phyloP scores from a whole-genome alignment of 2,329 filamentous ascomycete species.

The Colletotrichum cuscutae region DNA sequence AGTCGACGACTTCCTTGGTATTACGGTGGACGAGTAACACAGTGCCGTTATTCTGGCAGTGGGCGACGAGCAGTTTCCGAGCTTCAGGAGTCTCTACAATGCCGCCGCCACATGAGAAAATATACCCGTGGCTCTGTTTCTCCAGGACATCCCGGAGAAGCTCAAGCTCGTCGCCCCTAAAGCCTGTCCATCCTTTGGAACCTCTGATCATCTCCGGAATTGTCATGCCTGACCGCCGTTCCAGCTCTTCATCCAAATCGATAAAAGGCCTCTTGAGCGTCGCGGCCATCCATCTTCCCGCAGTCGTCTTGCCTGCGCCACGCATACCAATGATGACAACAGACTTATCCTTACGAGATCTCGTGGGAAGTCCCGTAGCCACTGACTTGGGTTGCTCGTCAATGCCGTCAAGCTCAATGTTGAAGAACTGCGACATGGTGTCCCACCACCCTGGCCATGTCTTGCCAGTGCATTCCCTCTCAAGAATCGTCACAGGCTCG shows the following conservation, averaged over 20 bases:
- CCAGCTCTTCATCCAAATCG: slow-evolving; percentile 90
- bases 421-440: slow-evolving; percentile 80
- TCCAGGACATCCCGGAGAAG: slow-evolving; percentile 79
- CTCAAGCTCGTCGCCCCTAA: slow-evolving; percentile 81
- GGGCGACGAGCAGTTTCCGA: slow-evolving; percentile 78
- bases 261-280: slow-evolving; percentile 81
- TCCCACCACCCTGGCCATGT: slow-evolving; percentile 99
- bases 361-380: slow-evolving; percentile 36
- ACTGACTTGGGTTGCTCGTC: slow-evolving; percentile 56
- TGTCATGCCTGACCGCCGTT: slow-evolving; percentile 75
- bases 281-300: slow-evolving; percentile 84
- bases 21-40: slow-evolving; percentile 90
- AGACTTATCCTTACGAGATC: slow-evolving; percentile 63
- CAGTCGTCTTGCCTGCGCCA: slow-evolving; percentile 95
- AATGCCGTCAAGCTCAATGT: slow-evolving; percentile 79
- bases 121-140: slow-evolving; percentile 78
- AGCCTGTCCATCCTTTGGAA: slow-evolving; percentile 84
- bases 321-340: slow-evolving; percentile 98
- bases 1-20: slow-evolving; percentile 88
- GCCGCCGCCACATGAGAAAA: slow-evolving; percentile 95
- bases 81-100: slow-evolving; percentile 88
- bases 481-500: slow-evolving; percentile 79
- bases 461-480: slow-evolving; percentile 94
- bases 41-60: slow-evolving; percentile 80
- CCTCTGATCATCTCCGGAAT: slow-evolving; percentile 88